Conservation (phyloP, 1,284 basidiomycete species). For the Ustilago trichophora region DNA sequence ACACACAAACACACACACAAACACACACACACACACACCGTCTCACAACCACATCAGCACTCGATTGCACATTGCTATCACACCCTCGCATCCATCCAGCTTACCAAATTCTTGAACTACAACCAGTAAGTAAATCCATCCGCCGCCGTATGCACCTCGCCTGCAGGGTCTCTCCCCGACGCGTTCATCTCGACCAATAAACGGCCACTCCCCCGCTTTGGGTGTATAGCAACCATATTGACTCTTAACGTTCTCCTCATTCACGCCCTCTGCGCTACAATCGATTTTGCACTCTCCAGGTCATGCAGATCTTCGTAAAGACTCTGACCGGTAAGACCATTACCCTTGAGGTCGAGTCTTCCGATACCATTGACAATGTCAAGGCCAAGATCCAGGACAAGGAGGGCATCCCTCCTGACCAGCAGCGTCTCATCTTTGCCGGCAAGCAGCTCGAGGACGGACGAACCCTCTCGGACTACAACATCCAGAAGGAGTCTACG, state of each 20-base stretch:
- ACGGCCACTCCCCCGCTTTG: background rate
- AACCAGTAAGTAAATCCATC: slow-evolving; percentile 42
- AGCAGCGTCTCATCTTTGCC: slow-evolving; percentile 62
- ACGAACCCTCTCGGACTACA: slow-evolving; percentile 68
- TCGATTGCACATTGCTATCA: background rate
- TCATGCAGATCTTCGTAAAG: slow-evolving; percentile 54
- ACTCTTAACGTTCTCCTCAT: too few species aligned
- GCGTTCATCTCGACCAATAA: slow-evolving; percentile 17
- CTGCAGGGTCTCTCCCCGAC: slow-evolving; percentile 26
- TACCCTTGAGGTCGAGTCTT: slow-evolving; percentile 64
- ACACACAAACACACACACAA: background rate
- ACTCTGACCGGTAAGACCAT: slow-evolving; percentile 67
- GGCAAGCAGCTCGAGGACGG: slow-evolving; percentile 64
- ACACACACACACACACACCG: background rate
- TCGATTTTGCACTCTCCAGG: slow-evolving; percentile 4
- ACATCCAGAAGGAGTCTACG: slow-evolving; percentile 98
- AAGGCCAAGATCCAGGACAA: slow-evolving; percentile 68
- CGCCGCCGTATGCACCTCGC: slow-evolving; percentile 17
- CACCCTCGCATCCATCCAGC: background rate
- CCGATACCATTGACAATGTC: slow-evolving; percentile 74
- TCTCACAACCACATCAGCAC: background rate
- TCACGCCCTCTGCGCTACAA: too few species aligned
- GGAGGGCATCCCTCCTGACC: slow-evolving; percentile 62
- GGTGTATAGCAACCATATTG: slow-evolving; percentile 1
- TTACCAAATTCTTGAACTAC: background rate